Evolutionary conservation across 139 green algal species (phyloP).

Genomic region (Chlamydomonas urium): DNA sequence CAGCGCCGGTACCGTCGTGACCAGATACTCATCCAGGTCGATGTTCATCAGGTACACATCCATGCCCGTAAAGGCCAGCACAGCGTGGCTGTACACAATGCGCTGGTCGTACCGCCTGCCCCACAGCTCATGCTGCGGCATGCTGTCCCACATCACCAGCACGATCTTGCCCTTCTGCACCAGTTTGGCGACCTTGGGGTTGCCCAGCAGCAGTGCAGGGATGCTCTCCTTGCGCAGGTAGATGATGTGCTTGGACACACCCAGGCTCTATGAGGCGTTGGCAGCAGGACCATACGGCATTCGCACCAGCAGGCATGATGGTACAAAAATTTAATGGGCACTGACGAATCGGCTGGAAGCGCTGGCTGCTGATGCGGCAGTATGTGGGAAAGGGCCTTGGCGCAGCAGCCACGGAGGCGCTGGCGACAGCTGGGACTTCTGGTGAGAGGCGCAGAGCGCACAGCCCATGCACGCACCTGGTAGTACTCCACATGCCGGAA

Average conservation of each 20-base stretch:
- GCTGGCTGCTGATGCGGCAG: too few relatives aligned
- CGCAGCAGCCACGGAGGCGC: too few relatives aligned
- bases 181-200: slow-evolving; percentile 6
- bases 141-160: slow-evolving; percentile 12
- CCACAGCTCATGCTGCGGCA: slow-evolving; percentile 16
- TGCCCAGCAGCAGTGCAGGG: neutral
- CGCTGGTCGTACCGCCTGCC: slow-evolving; percentile 7
- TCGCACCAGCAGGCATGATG: too few relatives aligned
- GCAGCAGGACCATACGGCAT: too few relatives aligned
- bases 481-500: slow-evolving; percentile 23
- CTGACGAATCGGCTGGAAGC: too few relatives aligned
- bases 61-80: slow-evolving; percentile 17
- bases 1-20: slow-evolving; percentile 8
- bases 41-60: slow-evolving; percentile 10
- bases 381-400: too few relatives aligned
- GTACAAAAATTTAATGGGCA: too few relatives aligned
- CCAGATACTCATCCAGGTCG: slow-evolving; percentile 24
- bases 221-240: slow-evolving; percentile 12
- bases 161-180: neutral
- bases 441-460: too few relatives aligned
- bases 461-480: slow-evolving; percentile 1
- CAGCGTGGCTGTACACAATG: slow-evolving; percentile 17
- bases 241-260: slow-evolving; percentile 26
- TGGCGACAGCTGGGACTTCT: too few relatives aligned
- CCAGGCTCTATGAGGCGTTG: slow-evolving; percentile 2